phyloP scores from a whole-genome alignment of 495 filamentous ascomycete species.

The Lasiosphaeriaceae sp. region DNA sequence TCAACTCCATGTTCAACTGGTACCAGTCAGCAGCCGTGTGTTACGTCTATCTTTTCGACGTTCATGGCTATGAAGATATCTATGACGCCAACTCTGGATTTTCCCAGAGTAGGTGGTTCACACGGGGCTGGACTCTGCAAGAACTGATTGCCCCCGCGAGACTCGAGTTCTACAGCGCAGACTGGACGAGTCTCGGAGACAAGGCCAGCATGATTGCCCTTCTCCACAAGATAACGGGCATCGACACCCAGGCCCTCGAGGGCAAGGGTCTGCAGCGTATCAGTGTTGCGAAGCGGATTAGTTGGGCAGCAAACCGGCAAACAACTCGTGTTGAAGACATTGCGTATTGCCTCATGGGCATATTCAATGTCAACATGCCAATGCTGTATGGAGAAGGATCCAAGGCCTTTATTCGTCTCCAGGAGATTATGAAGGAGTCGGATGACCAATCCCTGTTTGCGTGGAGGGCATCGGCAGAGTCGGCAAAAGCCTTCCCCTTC shows the following conservation, averaged over 20 bases:
- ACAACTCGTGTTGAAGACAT: slow-evolving; percentile 31
- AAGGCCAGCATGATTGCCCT: slow-evolving; percentile 1
- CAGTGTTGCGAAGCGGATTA: slow-evolving; percentile 21
- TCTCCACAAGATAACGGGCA: slow-evolving; percentile 4
- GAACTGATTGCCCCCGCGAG: slow-evolving; percentile 33
- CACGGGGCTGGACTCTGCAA: slow-evolving; percentile 37
- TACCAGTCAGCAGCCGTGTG: slow-evolving; percentile 29
- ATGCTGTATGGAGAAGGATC: slow-evolving; percentile 32
- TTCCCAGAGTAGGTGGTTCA: slow-evolving; percentile 27
- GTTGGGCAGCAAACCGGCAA: slow-evolving; percentile 27
- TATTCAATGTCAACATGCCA: slow-evolving; percentile 31
- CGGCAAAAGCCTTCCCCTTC: no score
- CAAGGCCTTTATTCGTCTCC: slow-evolving; percentile 21
- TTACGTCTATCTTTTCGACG: slow-evolving; percentile 26
- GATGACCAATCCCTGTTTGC: slow-evolving; percentile 27
- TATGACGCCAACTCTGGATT: no score
- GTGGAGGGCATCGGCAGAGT: slow-evolving; percentile 5
- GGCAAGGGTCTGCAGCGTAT: not conserved
- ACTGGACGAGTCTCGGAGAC: slow-evolving; percentile 20
- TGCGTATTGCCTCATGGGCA: slow-evolving; percentile 34
- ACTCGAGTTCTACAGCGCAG: slow-evolving; percentile 28
- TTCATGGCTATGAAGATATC: not conserved
- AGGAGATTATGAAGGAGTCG: slow-evolving; percentile 25
- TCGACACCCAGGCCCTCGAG: not conserved
- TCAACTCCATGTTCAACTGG: slow-evolving; percentile 49